Conservation (phyloP, 2,329 filamentous ascomycete species). For the Cadophora luteo-olivacea region DNA sequence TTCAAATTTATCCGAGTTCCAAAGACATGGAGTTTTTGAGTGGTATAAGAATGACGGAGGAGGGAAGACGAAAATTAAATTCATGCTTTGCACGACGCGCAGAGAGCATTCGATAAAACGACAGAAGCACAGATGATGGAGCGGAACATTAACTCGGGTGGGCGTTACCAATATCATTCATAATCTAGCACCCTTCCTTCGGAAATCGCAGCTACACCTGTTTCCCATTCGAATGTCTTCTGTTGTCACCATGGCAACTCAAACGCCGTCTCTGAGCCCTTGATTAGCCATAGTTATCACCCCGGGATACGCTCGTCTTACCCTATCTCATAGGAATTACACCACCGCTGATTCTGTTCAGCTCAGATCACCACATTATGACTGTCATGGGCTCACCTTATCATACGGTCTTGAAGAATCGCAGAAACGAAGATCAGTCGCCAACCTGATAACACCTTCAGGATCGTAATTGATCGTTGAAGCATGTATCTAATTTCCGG, state of each 20-base stretch:
- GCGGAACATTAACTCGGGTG: too few relatives aligned
- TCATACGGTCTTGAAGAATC: slow-evolving; percentile 20
- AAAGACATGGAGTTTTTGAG: background rate
- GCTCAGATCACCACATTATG: background rate
- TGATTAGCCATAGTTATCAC: background rate
- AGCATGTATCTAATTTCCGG: too few relatives aligned
- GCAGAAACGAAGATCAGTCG: too few relatives aligned
- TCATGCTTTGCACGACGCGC: background rate
- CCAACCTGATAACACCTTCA: too few relatives aligned
- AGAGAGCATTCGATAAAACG: background rate
- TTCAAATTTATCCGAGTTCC: background rate
- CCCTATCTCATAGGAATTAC: slow-evolving; percentile 8
- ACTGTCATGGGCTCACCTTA: slow-evolving; percentile 20
- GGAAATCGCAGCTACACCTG: too few relatives aligned
- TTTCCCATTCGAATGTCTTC: background rate
- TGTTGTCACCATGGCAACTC: background rate
- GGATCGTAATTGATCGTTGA: too few relatives aligned
- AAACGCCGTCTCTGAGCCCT: background rate
- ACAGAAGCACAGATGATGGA: background rate
- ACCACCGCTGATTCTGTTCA: slow-evolving; percentile 18
- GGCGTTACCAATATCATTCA: background rate
- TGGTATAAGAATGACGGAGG: background rate
- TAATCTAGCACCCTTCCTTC: background rate
- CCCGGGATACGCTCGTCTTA: background rate
- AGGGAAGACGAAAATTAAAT: background rate